Evolutionary conservation across 1,139 yeast genomes (phyloP).

Genomic region (Suhomyces atakaporum): DNA sequence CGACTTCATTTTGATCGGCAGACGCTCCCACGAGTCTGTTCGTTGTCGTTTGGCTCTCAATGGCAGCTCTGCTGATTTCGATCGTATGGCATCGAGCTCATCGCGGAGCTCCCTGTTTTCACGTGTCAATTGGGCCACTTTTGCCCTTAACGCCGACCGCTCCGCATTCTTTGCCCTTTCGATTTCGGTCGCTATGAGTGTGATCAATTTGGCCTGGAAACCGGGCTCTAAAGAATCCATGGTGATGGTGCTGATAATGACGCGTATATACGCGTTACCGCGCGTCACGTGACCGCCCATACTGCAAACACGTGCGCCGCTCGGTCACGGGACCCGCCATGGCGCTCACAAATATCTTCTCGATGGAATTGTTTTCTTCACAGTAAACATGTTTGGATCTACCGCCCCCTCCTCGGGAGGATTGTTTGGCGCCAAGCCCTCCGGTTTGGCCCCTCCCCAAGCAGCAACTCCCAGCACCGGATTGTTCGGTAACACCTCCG

Average conservation of each 20-base stretch:
- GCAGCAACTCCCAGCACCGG: conserved; percentile 26
- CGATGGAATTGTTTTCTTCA: conserved; percentile 4
- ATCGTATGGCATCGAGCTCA: not conserved
- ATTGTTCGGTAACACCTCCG: conserved; percentile 22
- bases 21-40: conserved; percentile 1
- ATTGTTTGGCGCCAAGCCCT: conserved; percentile 29
- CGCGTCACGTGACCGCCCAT: not conserved
- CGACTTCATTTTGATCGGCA: conserved; percentile 15
- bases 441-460: conserved; percentile 19
- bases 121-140: conserved; percentile 1
- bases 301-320: not conserved
- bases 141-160: conserved; percentile 1
- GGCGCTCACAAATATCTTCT: not conserved
- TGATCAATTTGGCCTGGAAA: conserved; percentile 2
- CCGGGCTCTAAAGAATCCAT: conserved; percentile 3
- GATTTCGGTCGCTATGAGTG: conserved; percentile 5
- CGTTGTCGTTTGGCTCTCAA: not conserved
- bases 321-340: not conserved
- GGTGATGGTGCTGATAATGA: not conserved
- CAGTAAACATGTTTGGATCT: conserved; percentile 12
- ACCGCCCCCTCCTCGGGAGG: conserved; percentile 25
- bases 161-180: conserved; percentile 1
- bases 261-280: conserved; percentile 2
- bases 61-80: conserved; percentile 3
- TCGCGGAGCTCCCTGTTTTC: conserved; percentile 3